Evolutionary conservation across 805 yeast genomes (phyloP), one percentile per base, ranked within the genome.

Genomic region (Candida sithepensis): DNA sequence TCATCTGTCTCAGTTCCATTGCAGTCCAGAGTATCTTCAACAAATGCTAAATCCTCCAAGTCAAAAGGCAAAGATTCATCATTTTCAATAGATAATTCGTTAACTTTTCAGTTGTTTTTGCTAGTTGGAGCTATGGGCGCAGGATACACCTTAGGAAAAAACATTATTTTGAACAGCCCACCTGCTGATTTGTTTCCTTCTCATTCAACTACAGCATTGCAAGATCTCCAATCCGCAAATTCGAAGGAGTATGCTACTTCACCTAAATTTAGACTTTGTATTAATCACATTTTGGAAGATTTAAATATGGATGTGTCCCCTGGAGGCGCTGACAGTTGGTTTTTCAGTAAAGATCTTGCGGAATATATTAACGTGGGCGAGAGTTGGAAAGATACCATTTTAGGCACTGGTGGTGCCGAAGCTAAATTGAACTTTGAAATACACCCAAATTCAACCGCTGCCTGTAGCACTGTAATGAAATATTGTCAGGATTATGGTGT

Each of bases 101-200:
- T 62, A 33, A 42, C 58, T 9, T 56, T 64, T 47, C 66, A 62
- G 38, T 23, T 61, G 33, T 60, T 64, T 37, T 34, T 64, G 12
- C 39, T 63, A 18, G 57, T 63, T 7, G 63, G 60, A 13, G 59
- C 68, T 0, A 60, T 64, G 65, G 67, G 66, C n/a, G 66, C 67
- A 2, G 68, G 68, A 2, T 63, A 63, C 40, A 55, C 64, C 2
- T 43, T 64, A 4, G 68, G 68, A 18, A 63, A 63, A 45, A 51
- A 61, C 2, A 45, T 52, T 3, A 43, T 56, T 6, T 28, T 55
- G 19, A 53, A 59, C 24, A 50, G 56, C 12, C 63, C 66, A 4
- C 68, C 68, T 1, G 52, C 59, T 10, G 60, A 61, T 30, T 39
- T 62, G 41, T 64, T 63, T 37, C 68, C 68, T 3, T 20, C 53